These are phyloP conservation scores for Rhodotorula sp. DNA, from an alignment of 1,284 basidiomycete genomes.

Conservation along the genomic window DNA sequence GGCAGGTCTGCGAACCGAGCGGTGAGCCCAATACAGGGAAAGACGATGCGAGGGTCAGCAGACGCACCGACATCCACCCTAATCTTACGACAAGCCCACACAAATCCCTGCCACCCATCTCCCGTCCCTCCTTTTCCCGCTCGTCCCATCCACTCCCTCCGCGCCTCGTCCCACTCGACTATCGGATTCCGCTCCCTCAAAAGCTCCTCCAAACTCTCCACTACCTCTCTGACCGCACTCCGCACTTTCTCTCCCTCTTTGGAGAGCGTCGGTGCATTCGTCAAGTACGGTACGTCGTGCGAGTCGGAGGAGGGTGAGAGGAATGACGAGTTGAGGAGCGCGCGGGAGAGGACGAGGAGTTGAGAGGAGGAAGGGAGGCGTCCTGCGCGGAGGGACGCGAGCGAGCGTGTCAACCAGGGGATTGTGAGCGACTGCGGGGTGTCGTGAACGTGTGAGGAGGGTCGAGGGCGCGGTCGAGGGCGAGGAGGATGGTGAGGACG, in stretches of 20 bases:
- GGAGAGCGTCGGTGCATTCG: neutral
- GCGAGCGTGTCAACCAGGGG: neutral
- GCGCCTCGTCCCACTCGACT: neutral
- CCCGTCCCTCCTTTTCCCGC: neutral
- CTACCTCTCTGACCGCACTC: neutral
- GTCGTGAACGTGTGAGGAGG: neutral
- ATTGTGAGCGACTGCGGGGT: neutral
- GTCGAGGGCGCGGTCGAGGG: neutral
- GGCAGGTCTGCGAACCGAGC: neutral
- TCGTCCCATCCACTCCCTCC: neutral
- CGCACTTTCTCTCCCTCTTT: slow-evolving; percentile 12
- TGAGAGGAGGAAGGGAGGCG: slow-evolving; percentile 18
- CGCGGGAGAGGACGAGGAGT: neutral
- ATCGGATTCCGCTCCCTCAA: slow-evolving; percentile 9
- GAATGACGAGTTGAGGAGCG: neutral
- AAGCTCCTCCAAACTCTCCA: slow-evolving; percentile 10
- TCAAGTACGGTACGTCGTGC: too few relatives aligned
- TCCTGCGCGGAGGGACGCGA: slow-evolving; percentile 11
- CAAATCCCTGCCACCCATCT: slow-evolving; percentile 28
- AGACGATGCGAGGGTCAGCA: neutral
- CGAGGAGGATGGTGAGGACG: neutral
- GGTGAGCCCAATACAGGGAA: too few relatives aligned
- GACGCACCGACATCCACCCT: slow-evolving; percentile 9
- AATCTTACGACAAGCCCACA: neutral
- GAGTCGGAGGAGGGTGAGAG: neutral